Percentiles rank a stretch among this genome's conserved stretches.
Conservation (phyloP, 1,139 yeast genomes). For the Pichia sp. region DNA sequence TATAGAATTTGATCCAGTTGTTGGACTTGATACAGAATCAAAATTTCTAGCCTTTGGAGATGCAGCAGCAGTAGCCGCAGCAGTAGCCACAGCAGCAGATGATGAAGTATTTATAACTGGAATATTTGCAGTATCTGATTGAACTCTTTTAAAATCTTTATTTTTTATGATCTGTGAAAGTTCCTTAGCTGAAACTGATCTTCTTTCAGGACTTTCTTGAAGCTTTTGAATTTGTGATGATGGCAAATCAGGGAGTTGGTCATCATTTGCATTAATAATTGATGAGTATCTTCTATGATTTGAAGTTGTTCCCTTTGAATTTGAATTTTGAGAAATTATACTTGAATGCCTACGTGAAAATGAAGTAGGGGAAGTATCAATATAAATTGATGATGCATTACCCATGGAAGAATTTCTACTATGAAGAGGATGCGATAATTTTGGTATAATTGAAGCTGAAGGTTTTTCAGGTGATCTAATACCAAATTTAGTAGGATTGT, state of each 20-base stretch:
- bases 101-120: too few relatives aligned
- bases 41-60: neutral
- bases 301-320: neutral
- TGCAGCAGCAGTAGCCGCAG: conserved; percentile 14
- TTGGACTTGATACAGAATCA: neutral
- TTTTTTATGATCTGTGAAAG: conserved; percentile 20
- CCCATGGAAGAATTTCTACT: conserved; percentile 25
- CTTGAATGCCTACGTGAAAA: conserved; percentile 10
- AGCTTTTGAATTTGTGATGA: neutral
- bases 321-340: conserved; percentile 3
- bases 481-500: conserved; percentile 28
- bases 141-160: conserved; percentile 22
- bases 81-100: neutral
- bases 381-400: conserved; percentile 27
- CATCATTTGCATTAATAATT: neutral
- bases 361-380: conserved; percentile 15
- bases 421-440: conserved; percentile 14
- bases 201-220: conserved; percentile 27
- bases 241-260: neutral
- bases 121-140: conserved; percentile 13
- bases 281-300: conserved; percentile 21
- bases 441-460: conserved; percentile 8
- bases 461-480: conserved; percentile 17
- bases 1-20: neutral
- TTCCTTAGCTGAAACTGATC: conserved; percentile 37